These are phyloP conservation scores for Leucosporidium creatinivorum DNA, from an alignment of 768 basidiomycete species.

Conservation along the genomic window DNA sequence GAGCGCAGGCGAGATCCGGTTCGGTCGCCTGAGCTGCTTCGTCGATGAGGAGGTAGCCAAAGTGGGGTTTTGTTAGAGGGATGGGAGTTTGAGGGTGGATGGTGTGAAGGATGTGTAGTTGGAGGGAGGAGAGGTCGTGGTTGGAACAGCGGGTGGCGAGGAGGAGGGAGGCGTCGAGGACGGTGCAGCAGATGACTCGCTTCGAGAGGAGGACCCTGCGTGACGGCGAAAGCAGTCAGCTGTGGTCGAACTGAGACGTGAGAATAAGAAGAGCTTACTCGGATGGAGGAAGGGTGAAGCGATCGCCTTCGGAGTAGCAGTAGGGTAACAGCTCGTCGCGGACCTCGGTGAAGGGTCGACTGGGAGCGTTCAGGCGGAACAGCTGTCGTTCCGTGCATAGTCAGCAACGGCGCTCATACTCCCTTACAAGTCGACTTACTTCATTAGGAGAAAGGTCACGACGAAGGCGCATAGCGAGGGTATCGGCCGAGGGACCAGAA, in stretches of 20 bases:
- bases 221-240: neutral
- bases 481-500: conserved; percentile 42
- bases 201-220: conserved; percentile 35
- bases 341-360: conserved; percentile 43
- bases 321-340: conserved; percentile 34
- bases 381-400: conserved; percentile 9
- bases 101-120: conserved; percentile 11
- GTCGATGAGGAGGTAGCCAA: conserved; percentile 43
- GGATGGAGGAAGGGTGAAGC: conserved; percentile 32
- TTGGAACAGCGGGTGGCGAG: conserved; percentile 37
- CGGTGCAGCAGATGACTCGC: conserved; percentile 39
- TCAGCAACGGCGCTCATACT: too few species aligned
- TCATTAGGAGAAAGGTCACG: conserved; percentile 25
- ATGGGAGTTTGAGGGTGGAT: conserved; percentile 27
- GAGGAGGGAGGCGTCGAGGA: conserved; percentile 40
- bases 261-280: neutral
- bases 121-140: conserved; percentile 36
- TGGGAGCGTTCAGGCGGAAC: conserved; percentile 40
- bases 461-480: conserved; percentile 39
- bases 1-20: conserved; percentile 39
- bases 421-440: too few species aligned
- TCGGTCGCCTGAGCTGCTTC: conserved; percentile 44
- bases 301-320: conserved; percentile 33
- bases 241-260: neutral
- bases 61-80: conserved; percentile 35